Evolutionary conservation across 305 asterid species (phyloP).

Genomic region (Fraxinus nigra): DNA sequence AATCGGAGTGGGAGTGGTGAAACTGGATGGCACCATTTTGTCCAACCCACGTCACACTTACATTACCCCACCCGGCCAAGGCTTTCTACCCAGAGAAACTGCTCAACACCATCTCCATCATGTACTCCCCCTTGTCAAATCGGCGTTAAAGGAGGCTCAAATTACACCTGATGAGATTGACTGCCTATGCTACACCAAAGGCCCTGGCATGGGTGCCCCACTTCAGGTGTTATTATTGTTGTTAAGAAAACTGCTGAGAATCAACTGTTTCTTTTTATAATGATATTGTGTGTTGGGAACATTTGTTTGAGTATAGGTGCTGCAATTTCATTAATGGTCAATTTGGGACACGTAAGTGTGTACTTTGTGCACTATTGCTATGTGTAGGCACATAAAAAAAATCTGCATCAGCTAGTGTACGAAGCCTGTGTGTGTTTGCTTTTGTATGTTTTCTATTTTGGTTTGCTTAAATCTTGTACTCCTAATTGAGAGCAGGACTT

Average conservation of each 20-base stretch:
- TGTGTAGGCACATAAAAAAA: neutral
- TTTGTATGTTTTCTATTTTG: neutral
- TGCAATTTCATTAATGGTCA: neutral
- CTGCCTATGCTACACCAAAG: constrained; percentile 94
- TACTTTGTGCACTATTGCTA: neutral
- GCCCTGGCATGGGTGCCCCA: constrained; percentile 98
- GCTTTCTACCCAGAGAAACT: constrained; percentile 94
- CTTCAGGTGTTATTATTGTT: constrained; percentile 37
- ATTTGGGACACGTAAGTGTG: neutral
- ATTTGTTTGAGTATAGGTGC: neutral
- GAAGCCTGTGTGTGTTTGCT: neutral
- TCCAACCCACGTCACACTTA: constrained; percentile 95
- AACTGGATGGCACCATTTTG: constrained; percentile 71
- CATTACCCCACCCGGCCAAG: constrained; percentile 97
- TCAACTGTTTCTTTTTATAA: neutral
- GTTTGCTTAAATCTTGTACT: neutral
- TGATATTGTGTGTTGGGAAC: neutral
- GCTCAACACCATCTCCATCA: constrained; percentile 93
- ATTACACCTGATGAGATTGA: constrained; percentile 55
- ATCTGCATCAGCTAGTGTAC: neutral
- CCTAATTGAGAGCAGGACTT: neutral
- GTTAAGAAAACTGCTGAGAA: neutral
- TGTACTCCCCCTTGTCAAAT: constrained; percentile 70
- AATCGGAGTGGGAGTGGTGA: constrained; percentile 84
- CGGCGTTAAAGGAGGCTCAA: constrained; percentile 64